phyloP scores from a whole-genome alignment of 2,329 filamentous ascomycete genomes.

The Cladophialophora bantiana region DNA sequence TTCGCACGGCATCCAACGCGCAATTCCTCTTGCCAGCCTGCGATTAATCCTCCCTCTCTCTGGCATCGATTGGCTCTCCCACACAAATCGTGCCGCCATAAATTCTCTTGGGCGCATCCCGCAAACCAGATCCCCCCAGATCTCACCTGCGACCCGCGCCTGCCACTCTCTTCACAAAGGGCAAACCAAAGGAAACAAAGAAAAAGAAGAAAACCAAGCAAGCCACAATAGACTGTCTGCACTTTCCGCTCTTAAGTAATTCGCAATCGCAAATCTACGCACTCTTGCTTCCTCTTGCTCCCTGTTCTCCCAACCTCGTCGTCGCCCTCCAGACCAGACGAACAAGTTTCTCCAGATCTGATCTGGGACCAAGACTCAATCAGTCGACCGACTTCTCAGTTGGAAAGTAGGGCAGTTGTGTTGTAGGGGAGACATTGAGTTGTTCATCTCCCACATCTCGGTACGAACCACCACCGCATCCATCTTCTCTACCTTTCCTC shows the following conservation, averaged over 20 bases:
- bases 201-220: constrained; percentile 20
- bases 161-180: constrained; percentile 30
- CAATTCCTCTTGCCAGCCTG: constrained; percentile 28
- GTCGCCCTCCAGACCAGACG: constrained; percentile 18
- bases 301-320: constrained; percentile 25
- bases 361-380: constrained; percentile 25
- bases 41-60: constrained; percentile 14
- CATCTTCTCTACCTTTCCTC: constrained; percentile 28
- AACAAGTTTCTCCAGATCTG: constrained; percentile 13
- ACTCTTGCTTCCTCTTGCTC: constrained; percentile 34
- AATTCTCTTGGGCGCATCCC: constrained; percentile 27
- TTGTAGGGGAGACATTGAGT: constrained; percentile 92
- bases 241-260: constrained; percentile 39
- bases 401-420: constrained; percentile 37
- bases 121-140: constrained; percentile 19
- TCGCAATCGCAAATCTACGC: constrained; percentile 28
- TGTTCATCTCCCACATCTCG: constrained; percentile 88
- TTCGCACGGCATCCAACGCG: constrained; percentile 31
- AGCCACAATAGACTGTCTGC: constrained; percentile 36
- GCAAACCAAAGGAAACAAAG: constrained; percentile 24
- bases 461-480: constrained; percentile 49
- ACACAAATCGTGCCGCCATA: constrained; percentile 30
- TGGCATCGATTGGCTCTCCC: constrained; percentile 25
- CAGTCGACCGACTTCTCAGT: constrained; percentile 18
- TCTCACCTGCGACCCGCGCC: constrained; percentile 22